A percentile compares a stretch with the other conserved stretches of the same genome.
phyloP scores from a whole-genome alignment of 2,329 filamentous ascomycete genomes.

The Phaeosphaeriaceae sp. region DNA sequence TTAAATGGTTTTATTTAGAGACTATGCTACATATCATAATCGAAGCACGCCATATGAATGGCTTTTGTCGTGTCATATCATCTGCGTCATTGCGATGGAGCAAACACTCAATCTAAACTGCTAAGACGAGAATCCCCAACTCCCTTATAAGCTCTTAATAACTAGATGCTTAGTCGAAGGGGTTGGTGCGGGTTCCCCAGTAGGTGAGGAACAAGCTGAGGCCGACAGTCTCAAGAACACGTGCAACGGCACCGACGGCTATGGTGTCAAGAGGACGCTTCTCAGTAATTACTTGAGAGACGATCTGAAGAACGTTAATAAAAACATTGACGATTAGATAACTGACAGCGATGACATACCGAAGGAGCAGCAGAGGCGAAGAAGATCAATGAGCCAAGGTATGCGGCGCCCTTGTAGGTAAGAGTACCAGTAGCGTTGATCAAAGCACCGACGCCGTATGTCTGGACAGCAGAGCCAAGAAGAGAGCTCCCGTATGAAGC shows the following conservation, averaged over 20 bases:
- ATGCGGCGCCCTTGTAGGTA: constrained; percentile 96
- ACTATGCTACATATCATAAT: constrained; percentile 40
- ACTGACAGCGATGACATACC: constrained; percentile 61
- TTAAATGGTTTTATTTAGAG: constrained; percentile 21
- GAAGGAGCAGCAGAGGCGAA: constrained; percentile 85
- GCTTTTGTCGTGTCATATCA: constrained; percentile 31
- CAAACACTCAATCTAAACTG: constrained; percentile 35
- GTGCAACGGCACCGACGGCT: constrained; percentile 81
- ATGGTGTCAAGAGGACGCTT: constrained; percentile 91
- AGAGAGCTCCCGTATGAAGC: constrained; percentile 90
- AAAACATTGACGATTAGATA: background rate
- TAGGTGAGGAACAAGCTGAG: constrained; percentile 91
- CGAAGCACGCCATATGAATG: constrained; percentile 20
- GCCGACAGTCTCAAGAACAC: constrained; percentile 91
- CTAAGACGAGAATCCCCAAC: constrained; percentile 31
- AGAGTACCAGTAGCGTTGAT: constrained; percentile 91
- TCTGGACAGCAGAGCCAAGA: constrained; percentile 85
- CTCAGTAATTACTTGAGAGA: constrained; percentile 86
- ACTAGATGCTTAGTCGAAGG: constrained; percentile 71
- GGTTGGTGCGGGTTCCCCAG: constrained; percentile 96
- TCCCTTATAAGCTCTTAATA: constrained; percentile 16
- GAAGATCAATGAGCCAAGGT: constrained; percentile 91
- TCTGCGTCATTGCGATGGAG: constrained; percentile 25
- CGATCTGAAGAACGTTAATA: constrained; percentile 64
- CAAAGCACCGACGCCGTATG: constrained; percentile 86